Evolutionary conservation across 345 rosid genomes (phyloP).

Genomic region (Eutrema yunnanense): DNA sequence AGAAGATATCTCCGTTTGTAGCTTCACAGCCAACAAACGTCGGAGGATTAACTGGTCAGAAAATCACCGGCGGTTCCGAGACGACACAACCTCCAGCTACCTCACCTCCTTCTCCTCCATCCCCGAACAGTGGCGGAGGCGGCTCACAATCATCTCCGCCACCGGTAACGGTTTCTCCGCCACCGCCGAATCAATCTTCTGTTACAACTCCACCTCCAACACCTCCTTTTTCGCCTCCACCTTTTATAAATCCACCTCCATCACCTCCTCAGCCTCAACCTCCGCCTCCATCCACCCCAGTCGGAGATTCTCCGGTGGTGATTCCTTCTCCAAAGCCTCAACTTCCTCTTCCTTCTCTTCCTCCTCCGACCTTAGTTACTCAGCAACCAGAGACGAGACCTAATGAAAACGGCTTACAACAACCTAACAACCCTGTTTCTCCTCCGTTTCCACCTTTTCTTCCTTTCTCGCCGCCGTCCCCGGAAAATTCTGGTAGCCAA

Average conservation of each 20-base stretch:
- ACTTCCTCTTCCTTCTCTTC: constrained; percentile 28
- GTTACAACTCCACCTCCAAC: constrained; percentile 16
- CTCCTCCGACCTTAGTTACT: constrained; percentile 9
- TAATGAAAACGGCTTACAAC: background rate
- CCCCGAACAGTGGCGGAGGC: background rate
- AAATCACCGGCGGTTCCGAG: constrained; percentile 2
- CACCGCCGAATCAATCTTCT: background rate
- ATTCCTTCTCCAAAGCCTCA: constrained; percentile 13
- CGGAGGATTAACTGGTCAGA: constrained; percentile 12
- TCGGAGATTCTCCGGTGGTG: constrained; percentile 2
- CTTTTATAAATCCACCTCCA: constrained; percentile 25
- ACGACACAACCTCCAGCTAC: constrained; percentile 23
- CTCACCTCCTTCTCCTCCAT: constrained; percentile 30
- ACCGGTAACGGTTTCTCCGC: constrained; percentile 11
- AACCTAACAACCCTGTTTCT: constrained; percentile 17
- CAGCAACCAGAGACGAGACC: constrained; percentile 20
- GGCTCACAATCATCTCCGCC: constrained; percentile 19
- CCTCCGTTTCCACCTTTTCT: constrained; percentile 11
- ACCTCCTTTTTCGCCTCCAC: constrained; percentile 23
- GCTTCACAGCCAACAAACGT: background rate
- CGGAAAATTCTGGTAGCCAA: background rate
- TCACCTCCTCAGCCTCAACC: constrained; percentile 27
- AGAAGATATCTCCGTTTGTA: constrained; percentile 26
- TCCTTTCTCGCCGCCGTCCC: constrained; percentile 4
- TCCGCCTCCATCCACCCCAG: constrained; percentile 17